Base-by-base conservation (phyloP, 345 rosid species). In the Ailanthus altissimus region DNA sequence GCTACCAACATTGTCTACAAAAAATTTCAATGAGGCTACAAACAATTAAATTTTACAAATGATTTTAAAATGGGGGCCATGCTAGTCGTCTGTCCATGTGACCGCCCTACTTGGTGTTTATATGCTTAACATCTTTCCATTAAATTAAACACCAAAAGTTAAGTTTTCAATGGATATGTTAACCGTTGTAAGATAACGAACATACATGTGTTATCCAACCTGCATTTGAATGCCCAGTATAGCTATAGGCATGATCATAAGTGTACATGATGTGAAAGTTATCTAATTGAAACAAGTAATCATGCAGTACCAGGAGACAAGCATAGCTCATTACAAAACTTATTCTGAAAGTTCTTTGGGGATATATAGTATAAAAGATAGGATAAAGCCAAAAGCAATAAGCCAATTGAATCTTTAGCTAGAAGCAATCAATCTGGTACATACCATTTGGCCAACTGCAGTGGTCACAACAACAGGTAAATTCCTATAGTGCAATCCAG, bases 361-460 rank as follows among this genome's bases (percentile, higher is more conserved):
- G 40, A 40, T 10, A 54, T 40, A 40, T 26, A 68, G 21, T 11
- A 67, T 20, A 47, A 15, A 46, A 14, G 20, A 74, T 50, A 54
- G 42, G 43, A 16, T 18, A 73, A 67, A 67, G 72, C 14, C 23
- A 61, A 58, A 72, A 53, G 70, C 62, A 59, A 50, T 40, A 66
- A 78, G 57, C 51, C 16, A 76, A 42, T 62, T 53, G 5, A 58
- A 21, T 51, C 60, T 75, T 43, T 15, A n/a, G 72, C 70, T 1
- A 32, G 3, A 77, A 67, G 77, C 7, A 78, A 49, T 46, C 36
- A 49, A 25, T 61, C 49, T 21, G n/a, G 45, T 43, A 64, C 80
- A 9, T 85, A 94, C 98, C 99, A 93, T 91, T 77, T 91, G 90
- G 70, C 94, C 97, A 80, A 89, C 74, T 62, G 98, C 91, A 36